A percentile compares a stretch with the other conserved stretches of the same genome.
Evolutionary conservation across 1,284 basidiomycete species (phyloP).

Genomic region (Cutaneotrichosporon mucoides): DNA sequence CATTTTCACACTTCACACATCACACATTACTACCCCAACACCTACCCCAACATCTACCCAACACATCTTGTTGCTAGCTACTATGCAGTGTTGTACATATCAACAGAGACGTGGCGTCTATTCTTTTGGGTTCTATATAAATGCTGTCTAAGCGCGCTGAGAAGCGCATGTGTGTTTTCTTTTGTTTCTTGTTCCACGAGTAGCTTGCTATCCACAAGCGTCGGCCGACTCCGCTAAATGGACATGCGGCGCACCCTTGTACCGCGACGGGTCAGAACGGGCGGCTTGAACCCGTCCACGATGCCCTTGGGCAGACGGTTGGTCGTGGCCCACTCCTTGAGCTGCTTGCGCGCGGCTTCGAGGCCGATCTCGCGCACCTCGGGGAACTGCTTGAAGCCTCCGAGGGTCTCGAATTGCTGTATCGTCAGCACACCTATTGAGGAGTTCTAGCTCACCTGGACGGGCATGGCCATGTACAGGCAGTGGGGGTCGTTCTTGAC

Average conservation of each 20-base stretch:
- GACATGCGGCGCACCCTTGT: conserved; percentile 32
- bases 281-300: conserved; percentile 51
- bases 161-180: background rate
- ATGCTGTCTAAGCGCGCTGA: too few relatives aligned
- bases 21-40: too few relatives aligned
- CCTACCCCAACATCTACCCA: too few relatives aligned
- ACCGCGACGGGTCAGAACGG: conserved; percentile 30
- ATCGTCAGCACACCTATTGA: background rate
- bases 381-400: conserved; percentile 46
- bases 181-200: background rate
- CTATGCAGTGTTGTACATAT: conserved; percentile 14
- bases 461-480: conserved; percentile 92
- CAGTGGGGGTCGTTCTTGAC: conserved; percentile 84
- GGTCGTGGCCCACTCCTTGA: conserved; percentile 76
- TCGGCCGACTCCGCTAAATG: background rate
- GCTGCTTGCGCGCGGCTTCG: conserved; percentile 64
- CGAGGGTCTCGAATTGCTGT: conserved; percentile 42
- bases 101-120: background rate
- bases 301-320: conserved; percentile 69
- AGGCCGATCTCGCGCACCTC: conserved; percentile 77
- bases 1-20: background rate
- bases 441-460: conserved; percentile 62
- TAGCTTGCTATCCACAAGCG: too few relatives aligned
- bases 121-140: too few relatives aligned
- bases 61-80: background rate